phyloP scores from a whole-genome alignment of 2,329 filamentous ascomycete genomes.

The Zasmidium citrigriseum region DNA sequence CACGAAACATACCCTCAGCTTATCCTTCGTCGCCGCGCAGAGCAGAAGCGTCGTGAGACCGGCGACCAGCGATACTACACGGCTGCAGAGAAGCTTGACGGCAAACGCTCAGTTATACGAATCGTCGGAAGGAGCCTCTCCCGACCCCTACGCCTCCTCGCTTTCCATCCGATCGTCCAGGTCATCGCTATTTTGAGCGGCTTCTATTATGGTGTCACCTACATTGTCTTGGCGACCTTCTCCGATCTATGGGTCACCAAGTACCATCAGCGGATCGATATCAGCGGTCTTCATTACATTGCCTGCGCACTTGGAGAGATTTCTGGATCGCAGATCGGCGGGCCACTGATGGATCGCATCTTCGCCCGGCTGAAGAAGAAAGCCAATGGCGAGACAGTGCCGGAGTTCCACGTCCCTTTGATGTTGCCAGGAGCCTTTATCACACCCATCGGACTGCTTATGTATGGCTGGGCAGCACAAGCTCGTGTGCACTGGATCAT shows the following conservation, averaged over 20 bases:
- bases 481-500: conserved; percentile 41
- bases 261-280: conserved; percentile 39
- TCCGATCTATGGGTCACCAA: conserved; percentile 38
- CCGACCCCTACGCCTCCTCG: conserved; percentile 33
- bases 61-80: conserved; percentile 54
- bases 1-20: conserved; percentile 42
- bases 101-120: background rate
- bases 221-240: conserved; percentile 47
- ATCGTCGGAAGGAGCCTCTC: conserved; percentile 41
- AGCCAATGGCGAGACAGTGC: conserved; percentile 7
- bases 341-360: conserved; percentile 18
- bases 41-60: conserved; percentile 37
- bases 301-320: conserved; percentile 47
- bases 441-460: conserved; percentile 37
- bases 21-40: conserved; percentile 40
- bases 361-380: conserved; percentile 12
- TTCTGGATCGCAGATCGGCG: conserved; percentile 23
- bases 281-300: conserved; percentile 43
- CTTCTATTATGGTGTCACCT: conserved; percentile 27
- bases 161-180: conserved; percentile 23
- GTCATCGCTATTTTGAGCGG: conserved; percentile 10
- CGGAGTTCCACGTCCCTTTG: conserved; percentile 27
- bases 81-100: conserved; percentile 35
- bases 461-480: conserved; percentile 50
- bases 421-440: conserved; percentile 22